These are phyloP conservation scores for Sugiyamaella smithiae DNA, from an alignment of 805 yeast species.

Conservation along the genomic window DNA sequence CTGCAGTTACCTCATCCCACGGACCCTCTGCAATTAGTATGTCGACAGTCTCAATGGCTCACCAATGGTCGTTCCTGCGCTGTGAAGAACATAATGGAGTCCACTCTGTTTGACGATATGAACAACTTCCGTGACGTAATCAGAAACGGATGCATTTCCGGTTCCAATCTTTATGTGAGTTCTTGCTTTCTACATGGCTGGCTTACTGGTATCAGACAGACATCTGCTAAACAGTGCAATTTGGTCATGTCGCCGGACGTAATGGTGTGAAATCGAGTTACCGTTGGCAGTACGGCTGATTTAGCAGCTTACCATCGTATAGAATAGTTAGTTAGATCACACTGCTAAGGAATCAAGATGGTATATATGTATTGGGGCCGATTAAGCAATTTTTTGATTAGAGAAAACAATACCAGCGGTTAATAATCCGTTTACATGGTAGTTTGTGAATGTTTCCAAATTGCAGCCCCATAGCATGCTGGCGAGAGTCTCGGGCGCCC, in stretches of 20 bases:
- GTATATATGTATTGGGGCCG: too few relatives aligned
- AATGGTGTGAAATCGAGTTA: too few relatives aligned
- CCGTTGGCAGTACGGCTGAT: too few relatives aligned
- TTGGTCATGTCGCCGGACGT: slow-evolving; percentile 17
- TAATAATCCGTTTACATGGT: too few relatives aligned
- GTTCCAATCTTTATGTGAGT: slow-evolving; percentile 63
- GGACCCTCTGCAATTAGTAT: slow-evolving; percentile 56
- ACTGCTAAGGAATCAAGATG: too few relatives aligned
- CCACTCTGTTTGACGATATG: slow-evolving; percentile 58
- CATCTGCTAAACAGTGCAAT: slow-evolving; percentile 75
- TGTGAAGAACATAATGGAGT: slow-evolving; percentile 68
- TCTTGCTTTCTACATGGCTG: background rate
- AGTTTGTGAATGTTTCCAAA: too few relatives aligned
- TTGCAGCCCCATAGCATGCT: too few relatives aligned
- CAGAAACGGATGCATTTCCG: slow-evolving; percentile 70
- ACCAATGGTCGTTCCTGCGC: slow-evolving; percentile 86
- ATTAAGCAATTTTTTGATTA: too few relatives aligned
- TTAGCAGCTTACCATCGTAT: too few relatives aligned
- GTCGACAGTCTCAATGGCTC: background rate
- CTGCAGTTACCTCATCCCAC: slow-evolving; percentile 82
- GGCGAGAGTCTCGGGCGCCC: too few relatives aligned
- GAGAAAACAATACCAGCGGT: background rate
- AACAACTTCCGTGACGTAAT: slow-evolving; percentile 72
- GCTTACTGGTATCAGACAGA: slow-evolving; percentile 78
- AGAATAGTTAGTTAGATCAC: background rate